Evolutionary conservation across 2,329 filamentous ascomycete species (phyloP).

Genomic region (Laburnicola sp.): DNA sequence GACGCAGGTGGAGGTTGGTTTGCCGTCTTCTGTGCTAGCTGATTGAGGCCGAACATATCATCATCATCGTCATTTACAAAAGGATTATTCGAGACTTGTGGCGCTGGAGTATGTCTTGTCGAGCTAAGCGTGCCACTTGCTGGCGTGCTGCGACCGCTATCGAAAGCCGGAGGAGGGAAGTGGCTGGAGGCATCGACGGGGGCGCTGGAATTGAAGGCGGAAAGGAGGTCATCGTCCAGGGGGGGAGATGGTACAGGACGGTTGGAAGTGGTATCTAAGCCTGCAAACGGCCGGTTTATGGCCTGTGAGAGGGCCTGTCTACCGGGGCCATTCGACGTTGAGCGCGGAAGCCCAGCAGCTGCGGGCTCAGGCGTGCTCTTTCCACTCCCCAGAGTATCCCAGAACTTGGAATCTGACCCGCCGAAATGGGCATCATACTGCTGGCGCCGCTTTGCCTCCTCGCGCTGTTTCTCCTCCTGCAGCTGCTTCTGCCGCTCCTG

Average conservation of each 20-base stretch:
- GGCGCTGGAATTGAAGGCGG: constrained; percentile 63
- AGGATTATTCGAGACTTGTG: constrained; percentile 22
- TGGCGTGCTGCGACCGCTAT: constrained; percentile 50
- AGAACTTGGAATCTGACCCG: constrained; percentile 66
- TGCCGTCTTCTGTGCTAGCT: constrained; percentile 56
- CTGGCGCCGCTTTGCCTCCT: constrained; percentile 73
- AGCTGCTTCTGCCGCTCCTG: constrained; percentile 69
- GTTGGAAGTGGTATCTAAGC: constrained; percentile 35
- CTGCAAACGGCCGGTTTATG: constrained; percentile 47
- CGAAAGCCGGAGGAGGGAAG: constrained; percentile 54
- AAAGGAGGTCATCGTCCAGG: constrained; percentile 62
- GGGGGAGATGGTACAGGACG: constrained; percentile 33
- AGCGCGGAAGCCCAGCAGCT: constrained; percentile 27
- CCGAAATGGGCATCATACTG: constrained; percentile 79
- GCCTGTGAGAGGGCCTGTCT: constrained; percentile 36
- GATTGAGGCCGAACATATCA: constrained; percentile 81
- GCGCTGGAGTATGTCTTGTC: constrained; percentile 32
- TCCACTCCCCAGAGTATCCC: constrained; percentile 69
- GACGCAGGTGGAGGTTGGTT: constrained; percentile 25
- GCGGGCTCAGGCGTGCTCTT: constrained; percentile 53
- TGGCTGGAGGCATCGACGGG: constrained; percentile 63
- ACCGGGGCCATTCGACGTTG: constrained; percentile 27
- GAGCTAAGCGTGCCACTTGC: constrained; percentile 32
- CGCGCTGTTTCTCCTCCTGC: constrained; percentile 75
- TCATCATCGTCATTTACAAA: constrained; percentile 71